A percentile compares a stretch with the other conserved stretches of the same genome.
These are phyloP conservation scores for Arabidopsis thaliana DNA, from an alignment of 345 rosid species.

Conservation along the genomic window TAIR10.1 NC_003076.8:24215001-24215500, in stretches of 20 bases:
- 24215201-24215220: conserved; percentile 3
- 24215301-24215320: not conserved
- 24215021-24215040: not conserved
- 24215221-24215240: conserved; percentile 13
- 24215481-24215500: conserved; percentile 22
- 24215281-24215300: not conserved
- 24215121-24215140: not conserved
- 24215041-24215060: conserved; percentile 26
- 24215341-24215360: conserved; percentile 9
- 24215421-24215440: not conserved
- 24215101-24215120: conserved; percentile 29
- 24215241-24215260: not conserved
- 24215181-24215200: conserved; percentile 30
- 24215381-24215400: not conserved
- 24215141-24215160: conserved; percentile 6
- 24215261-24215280: not conserved
- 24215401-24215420: not conserved
- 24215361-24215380: not conserved
- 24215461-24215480: not conserved
- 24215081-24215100: not conserved
- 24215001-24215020: conserved; percentile 18
- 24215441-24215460: not conserved
- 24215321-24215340: conserved; percentile 13
- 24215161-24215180: not conserved
- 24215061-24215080: not conserved